Evolutionary conservation across 208 protist species (phyloP).

Genomic region (Phytomonas serpens): DNA sequence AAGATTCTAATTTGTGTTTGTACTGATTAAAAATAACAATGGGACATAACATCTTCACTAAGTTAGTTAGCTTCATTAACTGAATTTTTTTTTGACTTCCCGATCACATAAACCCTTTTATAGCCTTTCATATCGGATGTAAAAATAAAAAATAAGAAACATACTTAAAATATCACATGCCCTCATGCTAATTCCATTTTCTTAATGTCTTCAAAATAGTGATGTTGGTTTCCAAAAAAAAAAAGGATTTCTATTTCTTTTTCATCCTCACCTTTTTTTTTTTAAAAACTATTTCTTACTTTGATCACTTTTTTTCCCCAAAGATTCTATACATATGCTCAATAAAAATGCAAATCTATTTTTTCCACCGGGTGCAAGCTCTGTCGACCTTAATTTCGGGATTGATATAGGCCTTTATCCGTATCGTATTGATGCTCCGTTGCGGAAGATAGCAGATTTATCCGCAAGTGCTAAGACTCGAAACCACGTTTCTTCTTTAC

Average conservation of each 20-base stretch:
- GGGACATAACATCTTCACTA: neutral
- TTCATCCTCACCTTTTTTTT: neutral
- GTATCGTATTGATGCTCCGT: slow-evolving; percentile 42
- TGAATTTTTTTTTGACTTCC: slow-evolving; percentile 7
- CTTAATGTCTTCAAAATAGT: neutral
- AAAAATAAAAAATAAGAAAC: slow-evolving; percentile 1
- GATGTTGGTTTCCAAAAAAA: neutral
- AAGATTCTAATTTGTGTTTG: neutral
- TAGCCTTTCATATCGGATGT: neutral
- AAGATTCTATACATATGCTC: slow-evolving; percentile 25
- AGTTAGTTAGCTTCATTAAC: neutral
- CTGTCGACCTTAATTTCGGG: slow-evolving; percentile 15
- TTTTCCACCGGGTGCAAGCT: slow-evolving; percentile 30
- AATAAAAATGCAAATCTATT: slow-evolving; percentile 80
- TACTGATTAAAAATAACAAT: slow-evolving; percentile 5
- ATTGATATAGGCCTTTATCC: slow-evolving; percentile 31
- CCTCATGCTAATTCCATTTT: neutral
- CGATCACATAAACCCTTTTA: slow-evolving; percentile 1
- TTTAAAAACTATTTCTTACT: slow-evolving; percentile 1
- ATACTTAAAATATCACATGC: neutral
- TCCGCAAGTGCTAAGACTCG: slow-evolving; percentile 25
- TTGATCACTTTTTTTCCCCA: slow-evolving; percentile 7
- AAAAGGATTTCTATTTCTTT: neutral
- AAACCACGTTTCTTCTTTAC: slow-evolving; percentile 35
- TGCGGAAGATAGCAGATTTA: slow-evolving; percentile 20